These are phyloP conservation scores for Mortierella sp. DNA, from an alignment of 371 early-diverging fungal genomes.

Conservation along the genomic window DNA sequence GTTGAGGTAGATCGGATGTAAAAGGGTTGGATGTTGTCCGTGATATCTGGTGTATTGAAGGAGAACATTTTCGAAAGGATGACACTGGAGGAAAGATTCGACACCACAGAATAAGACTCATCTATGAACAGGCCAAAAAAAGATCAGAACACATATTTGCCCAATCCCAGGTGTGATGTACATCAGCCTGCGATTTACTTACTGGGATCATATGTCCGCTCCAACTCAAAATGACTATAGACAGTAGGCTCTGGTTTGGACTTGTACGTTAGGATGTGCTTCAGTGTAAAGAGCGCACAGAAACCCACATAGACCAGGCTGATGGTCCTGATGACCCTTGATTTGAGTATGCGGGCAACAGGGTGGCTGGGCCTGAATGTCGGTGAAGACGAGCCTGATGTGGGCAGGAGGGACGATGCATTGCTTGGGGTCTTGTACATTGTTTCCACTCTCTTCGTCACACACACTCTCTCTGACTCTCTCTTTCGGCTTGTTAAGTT, in stretches of 20 bases:
- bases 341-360: slow-evolving; percentile 29
- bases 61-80: slow-evolving; percentile 56
- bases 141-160: too few species aligned
- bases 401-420: slow-evolving; percentile 40
- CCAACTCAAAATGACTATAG: slow-evolving; percentile 45
- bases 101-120: slow-evolving; percentile 44
- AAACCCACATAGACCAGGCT: slow-evolving; percentile 43
- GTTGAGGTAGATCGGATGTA: slow-evolving; percentile 40
- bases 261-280: slow-evolving; percentile 40
- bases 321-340: slow-evolving; percentile 18
- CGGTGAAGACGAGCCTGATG: slow-evolving; percentile 34
- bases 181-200: too few species aligned
- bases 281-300: slow-evolving; percentile 48
- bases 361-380: slow-evolving; percentile 26
- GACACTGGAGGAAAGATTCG: slow-evolving; percentile 36
- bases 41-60: slow-evolving; percentile 42
- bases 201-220: slow-evolving; percentile 52
- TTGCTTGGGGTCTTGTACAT: slow-evolving; percentile 31
- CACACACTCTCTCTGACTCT: too few species aligned
- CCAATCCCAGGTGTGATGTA: too few species aligned
- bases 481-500: too few species aligned
- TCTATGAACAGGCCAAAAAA: slow-evolving; percentile 6
- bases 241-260: slow-evolving; percentile 35
- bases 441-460: not conserved
- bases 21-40: slow-evolving; percentile 53